Evolutionary conservation across 306 rosid genomes (phyloP), one percentile per base, ranked within the genome.

Genomic region (Vigna mungo): DNA sequence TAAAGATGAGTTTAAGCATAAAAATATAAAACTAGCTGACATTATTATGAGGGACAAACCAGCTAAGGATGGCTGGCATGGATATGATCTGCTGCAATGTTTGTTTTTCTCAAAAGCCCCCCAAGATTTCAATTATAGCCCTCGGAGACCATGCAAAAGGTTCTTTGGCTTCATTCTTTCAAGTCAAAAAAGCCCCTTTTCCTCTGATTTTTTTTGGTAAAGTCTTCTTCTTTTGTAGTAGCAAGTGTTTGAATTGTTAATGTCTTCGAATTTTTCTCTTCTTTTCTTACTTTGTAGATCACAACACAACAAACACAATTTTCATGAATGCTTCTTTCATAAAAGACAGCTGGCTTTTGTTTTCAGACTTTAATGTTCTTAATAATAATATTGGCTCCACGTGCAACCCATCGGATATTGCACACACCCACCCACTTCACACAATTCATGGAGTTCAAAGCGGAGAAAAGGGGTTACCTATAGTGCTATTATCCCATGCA

Each of bases 131-230:
- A 91, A 94, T 94, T 79, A 93, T 91, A 75, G 20, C 77, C 79
- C 97, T 94, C 68, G 94, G 90, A 94, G 96, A 92, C 97, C 97
- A 92, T 94, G 96, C 93, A 92, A 94, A 94, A 94, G 91, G 12
- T 78, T 82, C 80, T 87, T 91, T 88, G 88, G 87, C 89, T 81
- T 78, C 79, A 75, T 79, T 69, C 84, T 83, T 85, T 81, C 85
- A 78, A 74, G 84, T 88, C 87, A 79, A 65, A 89, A 82, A 89
- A 85, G 91, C 80, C 47, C 83, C 84, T 66, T 85, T 87, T 48
- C 56, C 65, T 48, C 54, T 60, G 49, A 54, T 63, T 67, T 72
- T 21, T 44, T 63, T 43, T 9, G 53, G 23, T 77, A 80, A 74
- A 81, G 83, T 85, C 75, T 17, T 81, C 78, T 78, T 77, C 77